Evolutionary conservation across 345 rosid species (phyloP), one percentile per base, ranked within the genome.

Genomic region (Eucalyptus curtisii): DNA sequence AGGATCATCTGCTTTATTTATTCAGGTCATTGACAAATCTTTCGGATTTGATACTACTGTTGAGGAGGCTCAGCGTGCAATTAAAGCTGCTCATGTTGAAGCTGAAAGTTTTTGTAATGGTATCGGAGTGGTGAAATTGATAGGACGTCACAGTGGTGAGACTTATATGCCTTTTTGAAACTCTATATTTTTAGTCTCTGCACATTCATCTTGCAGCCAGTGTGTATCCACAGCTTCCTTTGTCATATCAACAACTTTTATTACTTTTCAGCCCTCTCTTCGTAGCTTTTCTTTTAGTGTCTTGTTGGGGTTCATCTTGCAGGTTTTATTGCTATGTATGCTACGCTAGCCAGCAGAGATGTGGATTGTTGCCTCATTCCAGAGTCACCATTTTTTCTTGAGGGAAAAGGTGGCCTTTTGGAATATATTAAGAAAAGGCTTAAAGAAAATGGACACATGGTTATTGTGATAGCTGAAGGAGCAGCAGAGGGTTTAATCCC

Each of bases 301-400:
- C 81, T 88, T 9, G 86, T 48, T 49, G 42, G 87, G 86, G 68
- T 89, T 49, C 11, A 37, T 87, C 33, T 52, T 90, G 89, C 94
- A 95, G 96, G 97, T 71, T 95, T 95, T 91, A 94, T 95, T 89
- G 94, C 96, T 10, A 91, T 95, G 97, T 90, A 95, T 90, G 98
- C 99, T 79, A 97, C 99, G 81, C 97, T 97, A 52, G 98, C 98
- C 49, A 96, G 97, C 92, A 92, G 98, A 89, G 99, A 97, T 88
- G 99, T 97, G 53, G 98, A 97, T 89, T 96, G 98, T 91, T 97
- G 99, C 90, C 93, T 97, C 93, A 97, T 97, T 92, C 99, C 99
- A 8, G 99, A 97, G 94, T 97, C 99, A 68, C 96, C 98, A 30
- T 97, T 97, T 94, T 96, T 92, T 91, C 98, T 97, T 13, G 98